Conservation (phyloP, 352 stramenopile species). For the Phytophthora idaei region DNA sequence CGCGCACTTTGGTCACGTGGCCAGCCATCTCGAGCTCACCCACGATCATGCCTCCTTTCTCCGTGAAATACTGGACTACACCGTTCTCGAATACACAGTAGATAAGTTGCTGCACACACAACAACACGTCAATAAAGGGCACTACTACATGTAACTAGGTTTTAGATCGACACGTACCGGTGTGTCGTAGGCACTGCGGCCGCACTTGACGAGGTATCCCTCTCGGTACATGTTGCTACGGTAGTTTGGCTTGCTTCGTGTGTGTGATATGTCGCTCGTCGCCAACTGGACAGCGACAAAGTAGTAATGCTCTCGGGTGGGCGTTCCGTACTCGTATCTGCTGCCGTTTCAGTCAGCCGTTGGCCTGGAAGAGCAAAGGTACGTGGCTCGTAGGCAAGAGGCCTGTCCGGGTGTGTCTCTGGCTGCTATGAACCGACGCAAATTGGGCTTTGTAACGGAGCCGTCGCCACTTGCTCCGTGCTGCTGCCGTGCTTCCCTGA, state of each 20-base stretch:
- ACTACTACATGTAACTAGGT: not conserved
- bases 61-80: slow-evolving; percentile 72
- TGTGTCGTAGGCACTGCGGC: slow-evolving; percentile 49
- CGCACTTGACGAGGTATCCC: slow-evolving; percentile 78
- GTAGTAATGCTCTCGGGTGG: not conserved
- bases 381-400: slow-evolving; percentile 1
- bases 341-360: slow-evolving; percentile 19
- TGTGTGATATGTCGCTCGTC: slow-evolving; percentile 8
- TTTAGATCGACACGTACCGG: slow-evolving; percentile 34
- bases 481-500: not conserved
- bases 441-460: slow-evolving; percentile 31
- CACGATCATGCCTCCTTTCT: slow-evolving; percentile 73
- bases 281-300: slow-evolving; percentile 18
- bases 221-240: slow-evolving; percentile 71
- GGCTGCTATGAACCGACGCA: slow-evolving; percentile 25
- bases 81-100: slow-evolving; percentile 85
- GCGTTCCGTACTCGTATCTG: not conserved
- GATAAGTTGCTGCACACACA: slow-evolving; percentile 48
- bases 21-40: slow-evolving; percentile 69
- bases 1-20: slow-evolving; percentile 77
- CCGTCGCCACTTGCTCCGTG: not conserved
- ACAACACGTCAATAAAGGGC: slow-evolving; percentile 8
- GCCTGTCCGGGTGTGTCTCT: slow-evolving; percentile 27
- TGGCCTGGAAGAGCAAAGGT: slow-evolving; percentile 6
- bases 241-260: not conserved